Percentiles rank a stretch among this genome's conserved stretches.
These are phyloP conservation scores for Alternaria consortialis DNA, from an alignment of 2,329 filamentous ascomycete genomes.

Conservation along the genomic window DNA sequence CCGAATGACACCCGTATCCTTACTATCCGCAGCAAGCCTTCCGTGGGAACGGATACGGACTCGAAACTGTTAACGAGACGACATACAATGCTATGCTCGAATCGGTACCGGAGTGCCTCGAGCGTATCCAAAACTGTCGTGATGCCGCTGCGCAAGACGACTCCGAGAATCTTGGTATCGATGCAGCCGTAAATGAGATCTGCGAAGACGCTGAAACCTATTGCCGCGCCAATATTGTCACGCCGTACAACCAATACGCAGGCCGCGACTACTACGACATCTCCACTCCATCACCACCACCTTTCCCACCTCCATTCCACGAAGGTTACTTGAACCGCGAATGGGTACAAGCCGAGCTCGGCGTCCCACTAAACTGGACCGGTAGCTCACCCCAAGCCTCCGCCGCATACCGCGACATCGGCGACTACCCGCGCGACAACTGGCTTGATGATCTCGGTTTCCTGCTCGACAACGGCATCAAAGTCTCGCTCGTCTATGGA, in stretches of 20 bases:
- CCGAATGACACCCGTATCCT: constrained; percentile 28
- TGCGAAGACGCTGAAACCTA: constrained; percentile 63
- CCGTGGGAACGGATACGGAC: constrained; percentile 17
- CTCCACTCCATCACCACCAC: constrained; percentile 25
- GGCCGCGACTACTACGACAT: constrained; percentile 33
- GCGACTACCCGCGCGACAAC: constrained; percentile 56
- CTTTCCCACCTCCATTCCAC: constrained; percentile 35
- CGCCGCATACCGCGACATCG: constrained; percentile 36
- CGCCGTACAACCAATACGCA: constrained; percentile 25
- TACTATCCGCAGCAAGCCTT: constrained; percentile 25
- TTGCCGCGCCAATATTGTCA: constrained; percentile 28
- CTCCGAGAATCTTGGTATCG: constrained; percentile 50
- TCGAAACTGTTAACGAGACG: constrained; percentile 24
- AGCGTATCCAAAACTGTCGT: constrained; percentile 25
- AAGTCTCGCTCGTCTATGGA: constrained; percentile 30
- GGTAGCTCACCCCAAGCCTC: constrained; percentile 28
- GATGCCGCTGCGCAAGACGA: constrained; percentile 22
- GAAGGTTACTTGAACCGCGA: constrained; percentile 21
- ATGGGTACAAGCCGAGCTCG: constrained; percentile 25
- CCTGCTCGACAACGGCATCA: constrained; percentile 57
- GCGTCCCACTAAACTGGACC: constrained; percentile 23
- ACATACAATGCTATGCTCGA: constrained; percentile 28
- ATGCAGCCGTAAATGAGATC: constrained; percentile 49
- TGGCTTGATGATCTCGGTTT: constrained; percentile 57
- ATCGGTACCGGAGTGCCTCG: constrained; percentile 24